phyloP scores from a whole-genome alignment of 192 early-diverging fungal genomes.

The Umbelopsis ramanniana region DNA sequence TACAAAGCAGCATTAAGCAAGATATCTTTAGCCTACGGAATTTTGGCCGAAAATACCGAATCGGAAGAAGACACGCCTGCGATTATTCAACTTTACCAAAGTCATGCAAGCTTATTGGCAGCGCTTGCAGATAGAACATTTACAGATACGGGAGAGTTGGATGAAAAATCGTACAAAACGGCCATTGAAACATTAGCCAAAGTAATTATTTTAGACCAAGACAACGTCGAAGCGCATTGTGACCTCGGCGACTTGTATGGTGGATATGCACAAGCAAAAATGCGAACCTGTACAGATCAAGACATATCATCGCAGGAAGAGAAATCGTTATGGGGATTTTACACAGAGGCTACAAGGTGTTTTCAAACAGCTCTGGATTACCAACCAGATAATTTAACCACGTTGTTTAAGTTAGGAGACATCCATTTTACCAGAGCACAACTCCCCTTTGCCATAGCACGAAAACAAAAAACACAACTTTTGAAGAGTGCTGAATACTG shows the following conservation, averaged over 20 bases:
- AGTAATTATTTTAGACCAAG: constrained; percentile 39
- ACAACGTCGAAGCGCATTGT: constrained; percentile 58
- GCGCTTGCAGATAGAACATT: constrained; percentile 51
- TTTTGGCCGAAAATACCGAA: constrained; percentile 41
- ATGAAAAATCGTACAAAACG: constrained; percentile 34
- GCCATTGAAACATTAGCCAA: constrained; percentile 46
- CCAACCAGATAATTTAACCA: constrained; percentile 52
- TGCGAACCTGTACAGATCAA: constrained; percentile 28
- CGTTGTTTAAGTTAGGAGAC: constrained; percentile 55
- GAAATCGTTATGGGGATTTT: constrained; percentile 47
- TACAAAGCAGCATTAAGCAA: constrained; percentile 49
- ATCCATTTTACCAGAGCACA: constrained; percentile 48
- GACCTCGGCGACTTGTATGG: constrained; percentile 58
- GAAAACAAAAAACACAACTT: constrained; percentile 50
- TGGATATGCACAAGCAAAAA: constrained; percentile 46
- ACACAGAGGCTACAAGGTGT: constrained; percentile 43
- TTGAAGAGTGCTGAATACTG: constrained; percentile 56
- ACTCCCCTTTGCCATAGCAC: constrained; percentile 41
- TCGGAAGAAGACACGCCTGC: constrained; percentile 39
- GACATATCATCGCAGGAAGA: neutral
- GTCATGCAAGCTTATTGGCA: constrained; percentile 45
- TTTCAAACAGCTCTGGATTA: constrained; percentile 48
- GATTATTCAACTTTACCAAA: constrained; percentile 48
- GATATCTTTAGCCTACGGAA: constrained; percentile 42
- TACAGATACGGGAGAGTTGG: constrained; percentile 46